Evolutionary conservation across 306 rosid species (phyloP).

Genomic region (Acacia melanoxylon): DNA sequence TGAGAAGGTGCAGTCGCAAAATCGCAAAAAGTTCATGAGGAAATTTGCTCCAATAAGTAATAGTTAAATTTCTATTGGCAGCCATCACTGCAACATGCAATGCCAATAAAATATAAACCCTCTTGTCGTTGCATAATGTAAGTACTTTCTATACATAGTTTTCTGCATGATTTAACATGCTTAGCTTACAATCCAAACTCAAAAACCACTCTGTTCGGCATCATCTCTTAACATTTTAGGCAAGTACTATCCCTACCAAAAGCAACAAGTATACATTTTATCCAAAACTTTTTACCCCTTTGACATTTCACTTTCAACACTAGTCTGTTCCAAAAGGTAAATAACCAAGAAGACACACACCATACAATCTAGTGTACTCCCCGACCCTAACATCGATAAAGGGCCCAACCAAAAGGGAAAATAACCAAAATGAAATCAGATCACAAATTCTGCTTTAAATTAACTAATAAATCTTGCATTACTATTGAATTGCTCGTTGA

Average conservation of each 20-base stretch:
- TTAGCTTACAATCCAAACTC: slow-evolving; percentile 18
- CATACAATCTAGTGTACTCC: neutral
- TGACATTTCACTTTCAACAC: slow-evolving; percentile 20
- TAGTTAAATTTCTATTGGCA: neutral
- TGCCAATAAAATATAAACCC: neutral
- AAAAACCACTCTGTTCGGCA: neutral
- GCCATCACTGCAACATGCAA: neutral
- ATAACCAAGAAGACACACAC: neutral
- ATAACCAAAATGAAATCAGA: slow-evolving; percentile 25
- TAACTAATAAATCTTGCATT: slow-evolving; percentile 17
- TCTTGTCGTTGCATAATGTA: neutral
- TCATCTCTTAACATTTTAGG: neutral
- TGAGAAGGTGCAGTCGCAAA: too few relatives aligned
- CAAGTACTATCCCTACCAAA: slow-evolving; percentile 3
- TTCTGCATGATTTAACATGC: slow-evolving; percentile 4
- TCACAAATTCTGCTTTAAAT: slow-evolving; percentile 27
- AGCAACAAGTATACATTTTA: neutral
- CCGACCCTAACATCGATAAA: slow-evolving; percentile 16
- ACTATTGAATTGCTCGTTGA: slow-evolving; percentile 20
- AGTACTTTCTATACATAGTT: slow-evolving; percentile 17
- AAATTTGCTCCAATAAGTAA: too few relatives aligned
- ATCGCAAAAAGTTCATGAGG: too few relatives aligned
- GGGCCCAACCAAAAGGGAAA: neutral
- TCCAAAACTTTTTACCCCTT: neutral
- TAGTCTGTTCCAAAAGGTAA: neutral